Percentiles rank a stretch among this genome's conserved stretches.
Evolutionary conservation across 2,329 filamentous ascomycete species (phyloP).

Genomic region (Penicillium fuscoglaucum): DNA sequence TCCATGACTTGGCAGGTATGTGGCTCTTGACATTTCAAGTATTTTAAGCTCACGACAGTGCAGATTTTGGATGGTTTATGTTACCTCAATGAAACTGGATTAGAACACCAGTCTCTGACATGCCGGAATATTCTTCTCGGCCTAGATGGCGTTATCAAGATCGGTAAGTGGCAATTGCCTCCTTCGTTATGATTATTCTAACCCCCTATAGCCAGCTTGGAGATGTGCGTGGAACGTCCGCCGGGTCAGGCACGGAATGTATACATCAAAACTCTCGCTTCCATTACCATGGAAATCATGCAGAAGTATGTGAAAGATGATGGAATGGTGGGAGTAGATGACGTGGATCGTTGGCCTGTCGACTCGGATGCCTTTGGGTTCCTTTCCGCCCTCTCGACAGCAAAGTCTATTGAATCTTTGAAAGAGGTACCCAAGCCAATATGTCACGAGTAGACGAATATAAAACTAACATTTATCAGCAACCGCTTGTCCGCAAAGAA

Average conservation of each 20-base stretch:
- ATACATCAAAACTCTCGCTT: constrained; percentile 25
- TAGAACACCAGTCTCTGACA: constrained; percentile 27
- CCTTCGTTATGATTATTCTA: constrained; percentile 2
- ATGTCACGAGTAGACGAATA: neutral
- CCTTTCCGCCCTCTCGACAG: constrained; percentile 33
- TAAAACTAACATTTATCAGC: constrained; percentile 4
- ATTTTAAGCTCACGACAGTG: constrained; percentile 2
- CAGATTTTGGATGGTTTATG: constrained; percentile 26
- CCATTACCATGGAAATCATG: constrained; percentile 35
- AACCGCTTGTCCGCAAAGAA: constrained; percentile 7
- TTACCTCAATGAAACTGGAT: constrained; percentile 18
- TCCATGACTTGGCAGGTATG: constrained; percentile 17
- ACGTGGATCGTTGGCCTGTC: constrained; percentile 33
- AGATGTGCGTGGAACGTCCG: constrained; percentile 14
- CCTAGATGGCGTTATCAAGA: constrained; percentile 29
- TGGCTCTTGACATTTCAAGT: constrained; percentile 2
- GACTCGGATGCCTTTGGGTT: constrained; percentile 33
- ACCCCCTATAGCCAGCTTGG: constrained; percentile 20
- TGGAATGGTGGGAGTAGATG: constrained; percentile 33
- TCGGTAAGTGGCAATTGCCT: constrained; percentile 20
- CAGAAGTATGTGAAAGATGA: constrained; percentile 39
- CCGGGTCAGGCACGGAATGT: constrained; percentile 14
- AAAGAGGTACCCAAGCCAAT: neutral
- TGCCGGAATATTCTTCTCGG: constrained; percentile 32
- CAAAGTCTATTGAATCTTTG: constrained; percentile 27